These are phyloP conservation scores for Areca catechu DNA, from an alignment of 176 grass and related monocot genomes.

Conservation along the genomic window DNA sequence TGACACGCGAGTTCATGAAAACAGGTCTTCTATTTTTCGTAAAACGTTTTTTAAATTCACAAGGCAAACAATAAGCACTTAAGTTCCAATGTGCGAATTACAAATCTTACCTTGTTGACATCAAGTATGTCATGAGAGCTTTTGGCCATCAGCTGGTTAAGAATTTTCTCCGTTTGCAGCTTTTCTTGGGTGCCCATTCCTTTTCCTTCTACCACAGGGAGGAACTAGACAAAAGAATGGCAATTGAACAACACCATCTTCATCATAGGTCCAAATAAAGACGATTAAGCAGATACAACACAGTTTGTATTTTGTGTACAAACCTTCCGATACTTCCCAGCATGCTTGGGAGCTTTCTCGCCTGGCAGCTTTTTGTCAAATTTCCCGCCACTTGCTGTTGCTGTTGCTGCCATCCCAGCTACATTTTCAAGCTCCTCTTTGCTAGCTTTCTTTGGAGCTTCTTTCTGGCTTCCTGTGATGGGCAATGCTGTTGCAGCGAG, in stretches of 20 bases:
- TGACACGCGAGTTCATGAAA: too few relatives aligned
- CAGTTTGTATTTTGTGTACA: background rate
- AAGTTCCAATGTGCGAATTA: background rate
- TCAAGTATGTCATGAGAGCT: slow-evolving; percentile 54
- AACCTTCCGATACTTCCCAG: slow-evolving; percentile 85
- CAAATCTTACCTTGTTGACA: slow-evolving; percentile 58
- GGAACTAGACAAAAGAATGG: slow-evolving; percentile 38
- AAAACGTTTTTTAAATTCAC: too few relatives aligned
- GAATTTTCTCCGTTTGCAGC: slow-evolving; percentile 65
- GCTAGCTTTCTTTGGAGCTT: slow-evolving; percentile 53
- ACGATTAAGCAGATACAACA: too few relatives aligned
- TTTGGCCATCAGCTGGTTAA: slow-evolving; percentile 52
- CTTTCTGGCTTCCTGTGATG: slow-evolving; percentile 62
- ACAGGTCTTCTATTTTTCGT: too few relatives aligned
- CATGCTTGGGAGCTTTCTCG: slow-evolving; percentile 76
- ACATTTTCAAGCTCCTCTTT: slow-evolving; percentile 84
- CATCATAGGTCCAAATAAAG: too few relatives aligned
- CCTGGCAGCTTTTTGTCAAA: slow-evolving; percentile 83
- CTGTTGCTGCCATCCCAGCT: slow-evolving; percentile 68
- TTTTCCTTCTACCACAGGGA: slow-evolving; percentile 67
- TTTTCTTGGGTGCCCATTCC: slow-evolving; percentile 59
- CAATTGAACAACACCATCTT: background rate
- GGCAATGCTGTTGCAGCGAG: slow-evolving; percentile 73
- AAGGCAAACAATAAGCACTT: too few relatives aligned
- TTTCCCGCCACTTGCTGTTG: slow-evolving; percentile 90